These are phyloP conservation scores for Blastobotrys proliferans DNA, from an alignment of 1,139 yeast genomes.

Conservation along the genomic window DNA sequence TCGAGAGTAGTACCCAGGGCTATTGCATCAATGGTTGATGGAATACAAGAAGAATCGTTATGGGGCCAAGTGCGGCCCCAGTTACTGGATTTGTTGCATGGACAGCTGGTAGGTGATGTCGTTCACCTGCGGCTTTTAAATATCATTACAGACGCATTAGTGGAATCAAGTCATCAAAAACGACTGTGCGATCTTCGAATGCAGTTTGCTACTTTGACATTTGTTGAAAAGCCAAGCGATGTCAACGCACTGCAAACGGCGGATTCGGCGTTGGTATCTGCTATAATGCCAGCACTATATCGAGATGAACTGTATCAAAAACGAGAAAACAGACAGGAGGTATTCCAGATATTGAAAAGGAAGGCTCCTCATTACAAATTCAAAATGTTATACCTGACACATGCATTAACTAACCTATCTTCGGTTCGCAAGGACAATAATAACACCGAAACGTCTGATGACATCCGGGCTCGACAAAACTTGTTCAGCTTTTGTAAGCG, in stretches of 20 bases:
- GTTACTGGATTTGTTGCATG: not conserved
- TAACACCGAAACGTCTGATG: too few species aligned
- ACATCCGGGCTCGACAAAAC: too few species aligned
- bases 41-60: not conserved
- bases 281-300: not conserved
- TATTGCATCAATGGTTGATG: not conserved
- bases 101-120: not conserved
- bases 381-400: not conserved
- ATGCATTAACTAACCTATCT: too few species aligned
- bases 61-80: not conserved
- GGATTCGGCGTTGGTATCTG: not conserved
- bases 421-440: too few species aligned
- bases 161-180: too few species aligned
- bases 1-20: not conserved
- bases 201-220: too few species aligned
- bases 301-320: not conserved
- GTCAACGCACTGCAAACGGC: too few species aligned
- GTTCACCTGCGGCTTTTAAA: conserved; percentile 3
- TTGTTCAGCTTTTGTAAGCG: not conserved
- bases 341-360: not conserved
- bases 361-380: not conserved
- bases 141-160: too few species aligned
- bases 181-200: too few species aligned
- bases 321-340: not conserved
- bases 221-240: too few species aligned